Conservation (phyloP, 176 grass and related monocot genomes). For the Lolium perenne region DNA sequence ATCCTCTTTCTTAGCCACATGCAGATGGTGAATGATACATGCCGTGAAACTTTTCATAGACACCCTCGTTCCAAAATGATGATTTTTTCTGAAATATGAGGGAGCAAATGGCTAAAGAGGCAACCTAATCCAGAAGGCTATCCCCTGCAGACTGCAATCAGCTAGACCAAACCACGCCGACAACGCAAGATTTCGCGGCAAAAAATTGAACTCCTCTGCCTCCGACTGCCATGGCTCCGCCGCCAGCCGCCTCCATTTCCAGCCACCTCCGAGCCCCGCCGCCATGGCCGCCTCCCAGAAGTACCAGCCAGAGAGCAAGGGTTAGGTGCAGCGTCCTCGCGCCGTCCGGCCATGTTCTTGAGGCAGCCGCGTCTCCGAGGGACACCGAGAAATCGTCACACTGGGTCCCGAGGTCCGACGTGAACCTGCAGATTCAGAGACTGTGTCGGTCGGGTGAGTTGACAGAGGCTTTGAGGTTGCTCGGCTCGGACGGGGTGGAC, state of each 20-base stretch:
- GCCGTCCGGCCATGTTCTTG: conserved; percentile 13
- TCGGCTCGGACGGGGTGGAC: conserved; percentile 44
- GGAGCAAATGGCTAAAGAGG: not conserved
- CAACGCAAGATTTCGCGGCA: conserved; percentile 32
- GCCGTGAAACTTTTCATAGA: not conserved
- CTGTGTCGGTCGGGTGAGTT: conserved; percentile 51
- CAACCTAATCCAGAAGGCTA: conserved; percentile 42
- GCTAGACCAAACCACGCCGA: not conserved
- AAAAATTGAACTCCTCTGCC: conserved; percentile 26
- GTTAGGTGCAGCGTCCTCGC: conserved; percentile 37
- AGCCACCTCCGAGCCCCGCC: conserved; percentile 42
- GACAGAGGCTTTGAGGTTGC: conserved; percentile 48
- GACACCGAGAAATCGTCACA: not conserved
- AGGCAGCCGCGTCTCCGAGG: not conserved
- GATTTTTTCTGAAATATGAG: not conserved
- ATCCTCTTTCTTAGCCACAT: conserved; percentile 50
- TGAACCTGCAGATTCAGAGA: conserved; percentile 48
- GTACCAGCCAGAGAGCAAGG: not conserved
- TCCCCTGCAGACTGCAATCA: not conserved
- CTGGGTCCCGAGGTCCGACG: conserved; percentile 24
- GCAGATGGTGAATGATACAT: not conserved
- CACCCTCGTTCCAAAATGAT: not conserved
- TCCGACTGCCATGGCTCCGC: conserved; percentile 36
- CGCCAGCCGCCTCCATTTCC: conserved; percentile 40
- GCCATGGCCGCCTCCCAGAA: conserved; percentile 53